Evolutionary conservation across 1,139 yeast genomes (phyloP), one percentile per base, ranked within the genome.

Genomic region (Candida sojae): DNA sequence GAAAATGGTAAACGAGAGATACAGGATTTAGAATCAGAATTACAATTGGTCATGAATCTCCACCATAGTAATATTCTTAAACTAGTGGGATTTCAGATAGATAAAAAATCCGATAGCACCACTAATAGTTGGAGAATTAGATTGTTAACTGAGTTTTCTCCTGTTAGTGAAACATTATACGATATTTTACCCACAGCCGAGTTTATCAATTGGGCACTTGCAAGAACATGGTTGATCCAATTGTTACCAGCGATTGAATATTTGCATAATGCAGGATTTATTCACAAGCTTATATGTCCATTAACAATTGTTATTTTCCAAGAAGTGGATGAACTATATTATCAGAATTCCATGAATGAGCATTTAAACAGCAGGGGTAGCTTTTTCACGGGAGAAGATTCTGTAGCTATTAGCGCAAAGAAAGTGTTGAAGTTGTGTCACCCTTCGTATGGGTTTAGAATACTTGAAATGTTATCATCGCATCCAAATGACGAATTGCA

Each of bases 141-240:
- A 30, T 64, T 93, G 1, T 66, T 93, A 43, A 81, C 89, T 0
- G 96, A 89, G 51, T 83, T 80, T 53, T 72, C 83, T 1, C 74
- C 82, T 1, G 52, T 64, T 2, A 68, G 78, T 46, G 86, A 84
- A 29, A 73, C 88, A 0, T 61, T 92, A 1, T 78, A 82, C 37
- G 92, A 86, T 46, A 66, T 92, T 9, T 67, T 92, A 10, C 79
- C 83, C n/a, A 80, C 91, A 0, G 83, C 89, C 1, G 86, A 83
- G 2, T 77, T 79, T 42, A 79, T 91, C 4, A 84, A 82, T 57
- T 71, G 91, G 62, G 83, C 88, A 4, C 75, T 88, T 2, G 96
- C 96, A 0, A 79, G 97, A 55, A 78, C 85, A 5, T 95, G 98
- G 98, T 77, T 92, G 38, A 86, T 91, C 46, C 95, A 92, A 61